These are phyloP conservation scores for Pleodorina starrii DNA, from an alignment of 139 green algal species.

Conservation along the genomic window DNA sequence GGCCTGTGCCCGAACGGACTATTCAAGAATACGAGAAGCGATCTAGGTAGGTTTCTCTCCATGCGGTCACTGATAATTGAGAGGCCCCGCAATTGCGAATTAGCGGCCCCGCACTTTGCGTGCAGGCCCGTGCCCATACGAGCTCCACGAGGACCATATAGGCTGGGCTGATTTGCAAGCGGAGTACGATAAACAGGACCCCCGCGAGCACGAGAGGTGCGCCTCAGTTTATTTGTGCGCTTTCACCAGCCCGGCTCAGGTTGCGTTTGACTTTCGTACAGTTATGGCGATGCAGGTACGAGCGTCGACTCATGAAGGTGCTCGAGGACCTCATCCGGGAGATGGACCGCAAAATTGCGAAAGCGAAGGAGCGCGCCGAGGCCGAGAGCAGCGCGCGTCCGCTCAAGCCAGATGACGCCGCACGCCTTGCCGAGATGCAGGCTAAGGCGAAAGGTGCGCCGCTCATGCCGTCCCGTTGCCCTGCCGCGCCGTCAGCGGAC, in stretches of 20 bases:
- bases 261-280: too few species aligned
- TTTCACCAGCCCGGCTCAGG: too few species aligned
- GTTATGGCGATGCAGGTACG: constrained; percentile 84
- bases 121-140: constrained; percentile 81
- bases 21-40: constrained; percentile 91
- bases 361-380: constrained; percentile 81
- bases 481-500: too few species aligned
- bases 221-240: constrained; percentile 1
- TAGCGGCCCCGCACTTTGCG: too few species aligned
- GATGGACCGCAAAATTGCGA: constrained; percentile 90
- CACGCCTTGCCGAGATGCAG: constrained; percentile 75
- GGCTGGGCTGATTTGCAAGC: constrained; percentile 74
- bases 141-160: constrained; percentile 85
- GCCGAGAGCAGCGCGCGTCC: constrained; percentile 74
- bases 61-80: too few species aligned
- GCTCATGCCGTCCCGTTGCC: too few species aligned
- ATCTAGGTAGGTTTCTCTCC: constrained; percentile 86
- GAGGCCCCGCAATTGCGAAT: too few species aligned
- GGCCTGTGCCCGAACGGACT: constrained; percentile 86
- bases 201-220: constrained; percentile 78
- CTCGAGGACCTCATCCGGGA: constrained; percentile 83
- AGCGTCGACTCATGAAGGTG: constrained; percentile 77
- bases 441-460: constrained; percentile 62
- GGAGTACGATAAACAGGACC: constrained; percentile 76
- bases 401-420: constrained; percentile 73